phyloP scores from a whole-genome alignment of 2,329 filamentous ascomycete species.

The Microcyclospora tardicrescens region DNA sequence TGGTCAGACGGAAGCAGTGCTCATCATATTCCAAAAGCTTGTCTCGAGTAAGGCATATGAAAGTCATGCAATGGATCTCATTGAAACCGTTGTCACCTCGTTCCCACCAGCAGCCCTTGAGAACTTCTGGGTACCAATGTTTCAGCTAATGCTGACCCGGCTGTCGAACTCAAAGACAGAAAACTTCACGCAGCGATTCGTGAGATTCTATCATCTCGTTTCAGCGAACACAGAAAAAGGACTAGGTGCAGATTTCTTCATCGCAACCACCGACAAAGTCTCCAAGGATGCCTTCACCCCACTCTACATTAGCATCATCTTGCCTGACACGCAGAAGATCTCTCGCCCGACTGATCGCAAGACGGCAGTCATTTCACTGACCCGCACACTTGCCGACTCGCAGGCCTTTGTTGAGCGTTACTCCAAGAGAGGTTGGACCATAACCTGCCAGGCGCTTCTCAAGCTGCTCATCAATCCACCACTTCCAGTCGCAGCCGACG shows the following conservation, averaged over 20 bases:
- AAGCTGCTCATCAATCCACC: conserved; percentile 84
- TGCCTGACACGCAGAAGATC: conserved; percentile 80
- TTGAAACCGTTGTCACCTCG: conserved; percentile 64
- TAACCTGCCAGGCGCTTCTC: conserved; percentile 79
- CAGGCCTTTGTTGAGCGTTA: conserved; percentile 63
- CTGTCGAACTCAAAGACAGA: conserved; percentile 65
- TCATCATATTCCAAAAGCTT: conserved; percentile 94
- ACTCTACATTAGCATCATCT: conserved; percentile 75
- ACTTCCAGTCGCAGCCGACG: conserved; percentile 54
- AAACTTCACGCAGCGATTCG: conserved; percentile 73
- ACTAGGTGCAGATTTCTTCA: conserved; percentile 87
- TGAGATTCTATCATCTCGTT: conserved; percentile 88
- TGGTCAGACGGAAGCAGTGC: conserved; percentile 71
- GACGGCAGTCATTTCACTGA: conserved; percentile 80
- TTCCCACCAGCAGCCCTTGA: conserved; percentile 65
- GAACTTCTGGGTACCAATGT: conserved; percentile 64
- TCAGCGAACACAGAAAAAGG: conserved; percentile 66
- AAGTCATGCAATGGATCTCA: conserved; percentile 72
- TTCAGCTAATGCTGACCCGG: conserved; percentile 67
- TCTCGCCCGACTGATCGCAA: conserved; percentile 83
- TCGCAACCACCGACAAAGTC: conserved; percentile 67
- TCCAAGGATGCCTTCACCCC: conserved; percentile 67
- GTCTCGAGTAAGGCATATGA: conserved; percentile 74
- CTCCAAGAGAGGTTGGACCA: conserved; percentile 71
- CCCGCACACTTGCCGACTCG: conserved; percentile 81